Evolutionary conservation across 2,329 filamentous ascomycete genomes (phyloP), one percentile per base, ranked within the genome.

Genomic region (Phialophora macrospora): DNA sequence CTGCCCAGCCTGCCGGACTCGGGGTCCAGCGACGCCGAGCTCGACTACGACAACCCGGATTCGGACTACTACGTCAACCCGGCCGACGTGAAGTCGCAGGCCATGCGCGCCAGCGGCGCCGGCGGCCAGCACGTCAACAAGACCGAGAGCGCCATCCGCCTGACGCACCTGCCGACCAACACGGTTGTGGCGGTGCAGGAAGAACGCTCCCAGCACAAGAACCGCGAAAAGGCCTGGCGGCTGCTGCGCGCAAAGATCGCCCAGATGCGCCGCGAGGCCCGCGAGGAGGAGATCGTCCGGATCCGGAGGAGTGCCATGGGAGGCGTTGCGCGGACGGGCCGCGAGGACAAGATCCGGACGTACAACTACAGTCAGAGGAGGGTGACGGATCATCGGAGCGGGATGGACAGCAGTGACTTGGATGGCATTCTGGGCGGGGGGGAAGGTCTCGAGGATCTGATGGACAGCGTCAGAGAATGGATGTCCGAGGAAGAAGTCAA

Each of bases 61-160:
- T 96, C 91, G 77, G 91, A 97, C 75, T 97, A 96, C 80, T 97
- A 93, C 80, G 84, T 99, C 66, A 87, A 96, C 74, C 87, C 91
- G 5, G 84, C 88, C 67, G 94, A 99, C 65, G 92, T 99, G 26
- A 85, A 85, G 59, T 83, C 87, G 22, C 95, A 99, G 75, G 92
- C 93, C 67, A 97, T 98, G 93, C 86, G 93, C 17, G 93, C 95
- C 0, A 84, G 92, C 54, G 95, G 95, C 66, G 94, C 95, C 0
- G 95, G 95, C 34, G 95, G 95, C 0, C 95, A 99, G 80, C 95
- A 99, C 79, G 95, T 99, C 75, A 99, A 99, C 80, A 97, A 94
- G 77, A 99, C 95, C 0, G 95, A 99, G 80, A 97, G 92, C 32
- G 95, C 95, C 3, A 91, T 99, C 67, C 89, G 95, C 9, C 83